Evolutionary conservation across 192 early-diverging fungal species (phyloP), one percentile per base, ranked within the genome.

Genomic region (Rhizophagus clarus): DNA sequence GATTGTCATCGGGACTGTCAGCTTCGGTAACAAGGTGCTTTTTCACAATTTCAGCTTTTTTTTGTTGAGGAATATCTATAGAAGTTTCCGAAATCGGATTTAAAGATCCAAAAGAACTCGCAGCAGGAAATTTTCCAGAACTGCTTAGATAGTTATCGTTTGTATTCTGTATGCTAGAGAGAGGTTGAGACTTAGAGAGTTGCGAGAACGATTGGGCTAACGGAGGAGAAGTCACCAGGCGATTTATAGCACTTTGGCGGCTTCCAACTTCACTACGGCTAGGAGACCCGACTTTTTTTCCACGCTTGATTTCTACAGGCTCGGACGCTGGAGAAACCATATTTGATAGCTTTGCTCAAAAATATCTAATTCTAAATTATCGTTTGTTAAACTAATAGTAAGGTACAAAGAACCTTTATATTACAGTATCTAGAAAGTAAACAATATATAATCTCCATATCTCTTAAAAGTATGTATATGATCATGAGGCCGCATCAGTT

Each of bases 1-100:
- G 49, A 32, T 31, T 82, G 83, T 45, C 37, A 40, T 88, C 85
- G 31, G 85, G 79, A 32, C 73, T 80, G 17, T 81, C 81, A 34
- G 84, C 85, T 28, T 89, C 89, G 40, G 90, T 89, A 12, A 94
- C 92, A 73, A 94, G 87, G 74, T 94, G 92, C 61, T 90, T 88
- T 77, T 88, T 90, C 7, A 94, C 87, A 56, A 92, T 89, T 81
- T 92, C 89, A 10, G 92, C 92, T 26, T 86, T 86, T 63, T 87
- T 86, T 60, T 88, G 87, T 3, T 87, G 85, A 47, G 89, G 87
- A 47, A 90, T 85, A 67, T 90, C 85, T 49, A 86, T 9, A 20
- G 22, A 6, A 64, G 32, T 4, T 34, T 77, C 75, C 63, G 31
- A 9, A 64, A 8, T 24, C 8, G 7, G 75, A 40, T 77, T 61